Conservation (phyloP, 257 asterid genomes). For the Paraleonurus japonicus region DNA sequence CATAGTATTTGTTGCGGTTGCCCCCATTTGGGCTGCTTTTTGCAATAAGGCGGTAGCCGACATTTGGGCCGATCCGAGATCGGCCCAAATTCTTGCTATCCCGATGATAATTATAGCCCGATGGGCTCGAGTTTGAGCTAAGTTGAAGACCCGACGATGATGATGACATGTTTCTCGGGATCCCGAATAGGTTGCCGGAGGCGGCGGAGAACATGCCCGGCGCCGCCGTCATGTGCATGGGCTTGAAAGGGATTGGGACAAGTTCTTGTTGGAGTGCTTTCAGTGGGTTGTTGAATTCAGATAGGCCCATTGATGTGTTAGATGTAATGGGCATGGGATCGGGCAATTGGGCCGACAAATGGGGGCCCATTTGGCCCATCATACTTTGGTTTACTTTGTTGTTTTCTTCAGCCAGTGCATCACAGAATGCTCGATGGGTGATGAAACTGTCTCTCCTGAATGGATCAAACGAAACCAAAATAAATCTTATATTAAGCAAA, state of each 20-base stretch:
- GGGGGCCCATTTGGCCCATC: slow-evolving; percentile 42
- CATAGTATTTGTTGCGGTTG: slow-evolving; percentile 55
- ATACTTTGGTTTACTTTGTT: slow-evolving; percentile 62
- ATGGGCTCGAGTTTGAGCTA: slow-evolving; percentile 52
- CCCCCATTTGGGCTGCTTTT: slow-evolving; percentile 90
- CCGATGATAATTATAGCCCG: slow-evolving; percentile 47
- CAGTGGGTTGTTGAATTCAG: slow-evolving; percentile 59
- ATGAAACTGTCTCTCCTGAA: slow-evolving; percentile 93
- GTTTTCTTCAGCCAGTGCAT: slow-evolving; percentile 88
- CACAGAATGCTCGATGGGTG: slow-evolving; percentile 94
- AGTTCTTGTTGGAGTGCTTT: slow-evolving; percentile 66
- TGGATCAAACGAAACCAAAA: too few relatives aligned
- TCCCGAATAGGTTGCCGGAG: slow-evolving; percentile 58
- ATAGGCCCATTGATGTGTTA: slow-evolving; percentile 41
- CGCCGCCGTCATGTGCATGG: slow-evolving; percentile 58
- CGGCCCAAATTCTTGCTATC: slow-evolving; percentile 45
- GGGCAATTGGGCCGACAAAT: slow-evolving; percentile 43
- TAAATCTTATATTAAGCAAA: too few relatives aligned
- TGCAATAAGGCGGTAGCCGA: slow-evolving; percentile 84
- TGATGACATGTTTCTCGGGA: slow-evolving; percentile 54
- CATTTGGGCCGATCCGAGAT: slow-evolving; percentile 57
- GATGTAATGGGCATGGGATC: slow-evolving; percentile 45
- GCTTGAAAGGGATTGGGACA: slow-evolving; percentile 66
- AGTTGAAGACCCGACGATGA: slow-evolving; percentile 77
- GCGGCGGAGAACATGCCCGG: slow-evolving; percentile 57